phyloP scores from a whole-genome alignment of 495 filamentous ascomycete genomes.

The Talaromyces borbonicus region DNA sequence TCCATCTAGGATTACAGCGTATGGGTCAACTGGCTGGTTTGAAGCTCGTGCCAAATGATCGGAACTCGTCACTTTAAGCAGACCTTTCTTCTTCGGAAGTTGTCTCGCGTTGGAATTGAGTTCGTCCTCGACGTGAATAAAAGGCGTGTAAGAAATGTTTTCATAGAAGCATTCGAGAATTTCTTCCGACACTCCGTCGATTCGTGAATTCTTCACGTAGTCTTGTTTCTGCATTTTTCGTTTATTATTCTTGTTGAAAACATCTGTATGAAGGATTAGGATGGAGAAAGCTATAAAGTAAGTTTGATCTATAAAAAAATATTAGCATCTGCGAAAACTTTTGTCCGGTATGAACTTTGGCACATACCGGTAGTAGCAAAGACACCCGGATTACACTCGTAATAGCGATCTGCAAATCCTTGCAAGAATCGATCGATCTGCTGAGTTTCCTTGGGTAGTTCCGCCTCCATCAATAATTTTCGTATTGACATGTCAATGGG shows the following conservation, averaged over 20 bases:
- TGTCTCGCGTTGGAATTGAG: constrained; percentile 69
- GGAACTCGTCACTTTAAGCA: constrained; percentile 58
- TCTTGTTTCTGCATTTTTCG: constrained; percentile 96
- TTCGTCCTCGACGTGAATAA: constrained; percentile 93
- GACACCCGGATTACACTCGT: constrained; percentile 96
- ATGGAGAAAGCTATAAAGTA: constrained; percentile 97
- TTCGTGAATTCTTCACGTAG: constrained; percentile 88
- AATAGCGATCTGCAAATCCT: constrained; percentile 90
- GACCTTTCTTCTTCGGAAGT: constrained; percentile 56
- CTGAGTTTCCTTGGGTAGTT: constrained; percentile 93
- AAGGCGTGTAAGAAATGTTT: constrained; percentile 95
- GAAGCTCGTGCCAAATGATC: constrained; percentile 57
- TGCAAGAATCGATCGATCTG: constrained; percentile 94
- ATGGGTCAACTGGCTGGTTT: constrained; percentile 88
- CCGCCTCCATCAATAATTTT: constrained; percentile 93
- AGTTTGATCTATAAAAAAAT: constrained; percentile 57
- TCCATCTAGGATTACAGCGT: constrained; percentile 82
- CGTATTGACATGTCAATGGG: constrained; percentile 96
- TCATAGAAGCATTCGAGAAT: constrained; percentile 95
- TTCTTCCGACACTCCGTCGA: constrained; percentile 83
- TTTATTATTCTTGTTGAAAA: constrained; percentile 99
- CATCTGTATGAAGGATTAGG: constrained; percentile 91
- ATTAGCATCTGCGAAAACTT: neutral
- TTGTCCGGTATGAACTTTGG: neutral
- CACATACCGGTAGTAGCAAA: constrained; percentile 64